phyloP scores from a whole-genome alignment of 306 rosid species.

The Medicago truncatula region MtrunA17r5.0-ANR NC_053045.1:58700001-58700500 shows the following conservation, averaged over 20 bases:
- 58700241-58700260: slow-evolving; percentile 32
- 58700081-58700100: slow-evolving; percentile 35
- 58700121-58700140: slow-evolving; percentile 40
- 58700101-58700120: slow-evolving; percentile 42
- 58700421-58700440: not conserved
- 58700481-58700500: slow-evolving; percentile 5
- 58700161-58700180: slow-evolving; percentile 33
- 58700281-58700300: not conserved
- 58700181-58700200: slow-evolving; percentile 31
- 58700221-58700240: slow-evolving; percentile 39
- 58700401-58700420: not conserved
- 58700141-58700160: slow-evolving; percentile 41
- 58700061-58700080: slow-evolving; percentile 26
- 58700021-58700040: slow-evolving; percentile 27
- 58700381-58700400: not conserved
- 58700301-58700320: slow-evolving; percentile 9
- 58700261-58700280: not conserved
- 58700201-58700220: slow-evolving; percentile 36
- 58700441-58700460: not conserved
- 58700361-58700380: not conserved
- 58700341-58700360: not conserved
- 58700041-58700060: slow-evolving; percentile 24
- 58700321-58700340: not conserved
- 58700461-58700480: slow-evolving; percentile 14
- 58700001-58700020: slow-evolving; percentile 43